Base-by-base conservation (phyloP, 805 yeast genomes). In the Blastobotrys parvus region DNA sequence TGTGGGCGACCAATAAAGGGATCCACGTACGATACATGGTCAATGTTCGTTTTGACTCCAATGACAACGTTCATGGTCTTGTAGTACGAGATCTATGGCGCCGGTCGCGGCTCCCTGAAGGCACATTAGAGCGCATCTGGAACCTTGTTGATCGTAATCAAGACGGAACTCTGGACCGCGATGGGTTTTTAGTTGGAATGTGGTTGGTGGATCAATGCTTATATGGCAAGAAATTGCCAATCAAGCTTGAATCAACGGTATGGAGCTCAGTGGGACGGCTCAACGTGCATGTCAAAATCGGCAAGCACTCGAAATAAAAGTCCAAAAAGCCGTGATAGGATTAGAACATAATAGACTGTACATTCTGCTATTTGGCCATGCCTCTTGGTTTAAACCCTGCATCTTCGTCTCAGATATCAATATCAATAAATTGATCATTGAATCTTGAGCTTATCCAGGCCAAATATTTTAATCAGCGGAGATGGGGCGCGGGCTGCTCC, bases 121-220 rank as follows among this genome's bases (percentile, higher is more conserved):
- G 79, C 21, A 70, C 76, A 0, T 59, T 84, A 25, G 68, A 65
- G 19, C 72, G 75, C 39, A 79, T 80, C 22, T 86, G 87, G 87
- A 74, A 77, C 38, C 68, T 82, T 53, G 90, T 89, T 18, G 68
- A 65, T 51, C 51, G 59, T 8, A 54, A 57, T 44, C 51, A 52
- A 31, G 92, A 83, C 58, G 94, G 95, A 0, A 75, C 84, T 1
- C 65, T 92, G 43, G 82, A 80, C 51, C 75, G 85, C 48, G 80
- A 78, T 30, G 90, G 89, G 49, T 92, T 92, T 55, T 65, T 90
- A 25, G 90, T 89, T n/a, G 98, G 98, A 0, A 89, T 85, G 83
- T 92, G 98, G 98, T 63, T 89, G 3, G 89, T 92, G 2, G 99
- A 92, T 61, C 98, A 92, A 63, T 85, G 96, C 58, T 68, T 92